These are phyloP conservation scores for Hypoxylon sp. DNA, from an alignment of 2,329 filamentous ascomycete species.

Conservation along the genomic window DNA sequence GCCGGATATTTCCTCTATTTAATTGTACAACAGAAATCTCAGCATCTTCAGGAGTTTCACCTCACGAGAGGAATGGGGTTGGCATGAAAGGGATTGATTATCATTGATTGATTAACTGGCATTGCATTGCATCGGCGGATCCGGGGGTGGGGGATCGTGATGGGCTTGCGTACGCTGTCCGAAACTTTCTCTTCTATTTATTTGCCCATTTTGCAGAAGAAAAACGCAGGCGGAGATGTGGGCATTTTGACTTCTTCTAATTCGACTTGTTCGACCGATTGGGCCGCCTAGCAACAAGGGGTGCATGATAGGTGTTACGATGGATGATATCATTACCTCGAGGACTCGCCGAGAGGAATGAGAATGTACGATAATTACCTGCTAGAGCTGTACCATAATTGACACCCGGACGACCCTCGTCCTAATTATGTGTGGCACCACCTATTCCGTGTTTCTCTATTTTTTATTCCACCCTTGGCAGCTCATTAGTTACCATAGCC, in stretches of 20 bases:
- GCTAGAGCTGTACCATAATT: slow-evolving; percentile 8
- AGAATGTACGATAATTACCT: slow-evolving; percentile 27
- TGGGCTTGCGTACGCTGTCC: slow-evolving; percentile 1
- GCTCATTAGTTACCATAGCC: neutral
- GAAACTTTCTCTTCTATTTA: slow-evolving; percentile 4
- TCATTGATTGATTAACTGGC: slow-evolving; percentile 8
- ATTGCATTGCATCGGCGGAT: slow-evolving; percentile 21
- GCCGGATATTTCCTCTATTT: neutral
- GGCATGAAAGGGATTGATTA: slow-evolving; percentile 15
- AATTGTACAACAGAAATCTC: slow-evolving; percentile 26
- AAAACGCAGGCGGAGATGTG: neutral
- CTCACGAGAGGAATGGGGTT: slow-evolving; percentile 9
- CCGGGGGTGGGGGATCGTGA: slow-evolving; percentile 23
- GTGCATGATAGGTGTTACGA: slow-evolving; percentile 16
- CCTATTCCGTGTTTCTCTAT: neutral
- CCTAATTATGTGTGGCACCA: neutral
- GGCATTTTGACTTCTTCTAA: neutral
- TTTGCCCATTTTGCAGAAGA: no score
- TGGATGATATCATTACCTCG: slow-evolving; percentile 12
- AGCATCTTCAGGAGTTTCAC: slow-evolving; percentile 29
- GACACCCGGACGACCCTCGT: neutral
- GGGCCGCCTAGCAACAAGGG: neutral
- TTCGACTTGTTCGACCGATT: neutral
- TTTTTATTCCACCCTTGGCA: neutral
- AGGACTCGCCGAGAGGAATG: slow-evolving; percentile 10